Percentiles rank a stretch among this genome's conserved stretches.
Evolutionary conservation across 768 basidiomycete species (phyloP).

Genomic region (Butyriboletus loyo): DNA sequence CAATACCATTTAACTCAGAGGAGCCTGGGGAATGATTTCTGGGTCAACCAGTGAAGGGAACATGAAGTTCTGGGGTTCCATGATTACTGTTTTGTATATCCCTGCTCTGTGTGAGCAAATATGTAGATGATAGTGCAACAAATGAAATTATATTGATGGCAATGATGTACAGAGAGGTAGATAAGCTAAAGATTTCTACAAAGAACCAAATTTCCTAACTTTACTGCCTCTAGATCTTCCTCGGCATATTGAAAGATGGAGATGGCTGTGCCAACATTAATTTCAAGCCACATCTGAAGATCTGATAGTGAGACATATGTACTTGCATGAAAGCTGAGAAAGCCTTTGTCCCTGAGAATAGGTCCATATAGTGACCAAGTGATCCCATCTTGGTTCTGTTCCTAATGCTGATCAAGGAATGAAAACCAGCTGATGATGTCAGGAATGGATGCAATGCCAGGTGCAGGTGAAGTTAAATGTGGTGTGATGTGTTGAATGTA

Average conservation of each 20-base stretch:
- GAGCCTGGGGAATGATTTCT: too few relatives aligned
- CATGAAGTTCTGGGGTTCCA: too few relatives aligned
- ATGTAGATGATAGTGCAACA: neutral
- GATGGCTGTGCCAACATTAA: neutral
- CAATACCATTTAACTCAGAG: too few relatives aligned
- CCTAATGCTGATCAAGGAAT: neutral
- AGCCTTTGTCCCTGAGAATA: neutral
- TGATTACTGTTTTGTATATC: too few relatives aligned
- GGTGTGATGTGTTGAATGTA: too few relatives aligned
- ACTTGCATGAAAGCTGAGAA: too few relatives aligned
- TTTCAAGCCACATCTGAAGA: neutral
- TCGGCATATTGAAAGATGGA: neutral
- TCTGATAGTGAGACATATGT: too few relatives aligned
- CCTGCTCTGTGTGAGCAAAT: too few relatives aligned
- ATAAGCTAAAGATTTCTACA: neutral
- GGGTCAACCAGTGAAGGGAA: too few relatives aligned
- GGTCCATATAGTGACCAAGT: neutral
- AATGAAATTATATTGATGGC: neutral
- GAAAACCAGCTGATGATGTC: neutral
- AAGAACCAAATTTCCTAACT: neutral
- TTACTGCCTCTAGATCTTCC: neutral
- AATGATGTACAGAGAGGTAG: neutral
- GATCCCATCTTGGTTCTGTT: neutral
- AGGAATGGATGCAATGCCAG: neutral
- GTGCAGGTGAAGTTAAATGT: too few relatives aligned